phyloP scores from a whole-genome alignment of 345 rosid species.

The Heritiera fomes region DNA sequence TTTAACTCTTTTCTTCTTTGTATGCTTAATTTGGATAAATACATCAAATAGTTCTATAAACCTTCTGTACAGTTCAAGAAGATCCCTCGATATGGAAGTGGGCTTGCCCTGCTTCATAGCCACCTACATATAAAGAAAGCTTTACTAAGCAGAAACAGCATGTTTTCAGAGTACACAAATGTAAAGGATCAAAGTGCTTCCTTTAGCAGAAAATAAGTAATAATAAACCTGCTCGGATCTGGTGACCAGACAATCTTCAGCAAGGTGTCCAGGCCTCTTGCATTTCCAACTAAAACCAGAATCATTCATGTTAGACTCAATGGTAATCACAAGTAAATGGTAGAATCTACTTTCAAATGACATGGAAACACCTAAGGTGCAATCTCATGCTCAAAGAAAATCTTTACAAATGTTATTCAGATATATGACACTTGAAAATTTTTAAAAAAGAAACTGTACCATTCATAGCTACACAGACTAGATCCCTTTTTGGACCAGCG shows the following conservation, averaged over 20 bases:
- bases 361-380: not conserved
- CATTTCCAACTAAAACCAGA: constrained; percentile 57
- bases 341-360: not conserved
- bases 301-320: constrained; percentile 2
- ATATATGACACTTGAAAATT: not conserved
- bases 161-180: not conserved
- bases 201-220: constrained; percentile 16
- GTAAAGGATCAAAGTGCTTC: constrained; percentile 5
- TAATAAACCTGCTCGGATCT: constrained; percentile 41
- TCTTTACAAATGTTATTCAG: constrained; percentile 2
- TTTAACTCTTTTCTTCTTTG: not conserved
- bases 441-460: constrained; percentile 37
- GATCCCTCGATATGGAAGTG: constrained; percentile 50
- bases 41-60: constrained; percentile 21
- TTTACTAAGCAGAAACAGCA: constrained; percentile 13
- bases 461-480: constrained; percentile 60
- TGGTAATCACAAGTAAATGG: not conserved
- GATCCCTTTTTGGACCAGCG: constrained; percentile 58
- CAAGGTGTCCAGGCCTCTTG: constrained; percentile 71
- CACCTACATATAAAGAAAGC: constrained; percentile 31
- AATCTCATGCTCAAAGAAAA: not conserved
- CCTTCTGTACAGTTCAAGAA: constrained; percentile 63
- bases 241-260: constrained; percentile 58
- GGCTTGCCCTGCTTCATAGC: constrained; percentile 31
- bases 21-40: not conserved